Evolutionary conservation across 257 asterid species (phyloP).

Genomic region (Osmanthus fragrans): DNA sequence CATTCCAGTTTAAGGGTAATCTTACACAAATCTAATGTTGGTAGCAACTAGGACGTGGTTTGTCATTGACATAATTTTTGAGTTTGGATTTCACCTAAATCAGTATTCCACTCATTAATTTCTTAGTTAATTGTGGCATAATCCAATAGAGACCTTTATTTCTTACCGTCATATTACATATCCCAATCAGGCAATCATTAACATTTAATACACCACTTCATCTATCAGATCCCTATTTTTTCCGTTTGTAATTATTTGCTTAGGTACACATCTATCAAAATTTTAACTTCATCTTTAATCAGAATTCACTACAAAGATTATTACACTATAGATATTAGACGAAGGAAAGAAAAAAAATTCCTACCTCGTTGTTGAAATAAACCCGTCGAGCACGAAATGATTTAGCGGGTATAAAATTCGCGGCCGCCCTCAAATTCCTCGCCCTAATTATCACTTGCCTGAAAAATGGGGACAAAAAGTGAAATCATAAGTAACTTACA

Average conservation of each 20-base stretch:
- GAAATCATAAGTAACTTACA: not conserved
- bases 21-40: not conserved
- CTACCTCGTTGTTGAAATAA: conserved; percentile 87
- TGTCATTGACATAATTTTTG: not conserved
- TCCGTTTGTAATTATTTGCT: not conserved
- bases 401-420: conserved; percentile 89
- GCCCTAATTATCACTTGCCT: conserved; percentile 95
- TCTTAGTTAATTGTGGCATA: not conserved
- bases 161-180: not conserved
- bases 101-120: not conserved
- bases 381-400: conserved; percentile 83
- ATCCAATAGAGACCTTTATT: not conserved
- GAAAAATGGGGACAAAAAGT: conserved; percentile 16
- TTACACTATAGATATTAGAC: not conserved
- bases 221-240: not conserved
- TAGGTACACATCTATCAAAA: not conserved
- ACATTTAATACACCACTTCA: not conserved
- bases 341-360: not conserved
- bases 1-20: not conserved
- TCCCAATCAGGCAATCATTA: not conserved
- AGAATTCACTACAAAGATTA: not conserved
- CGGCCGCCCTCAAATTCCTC: conserved; percentile 88
- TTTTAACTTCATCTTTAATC: not conserved
- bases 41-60: not conserved
- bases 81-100: not conserved